Conservation (phyloP, 192 early-diverging fungal genomes). For the Entophlyctis helioformis region DNA sequence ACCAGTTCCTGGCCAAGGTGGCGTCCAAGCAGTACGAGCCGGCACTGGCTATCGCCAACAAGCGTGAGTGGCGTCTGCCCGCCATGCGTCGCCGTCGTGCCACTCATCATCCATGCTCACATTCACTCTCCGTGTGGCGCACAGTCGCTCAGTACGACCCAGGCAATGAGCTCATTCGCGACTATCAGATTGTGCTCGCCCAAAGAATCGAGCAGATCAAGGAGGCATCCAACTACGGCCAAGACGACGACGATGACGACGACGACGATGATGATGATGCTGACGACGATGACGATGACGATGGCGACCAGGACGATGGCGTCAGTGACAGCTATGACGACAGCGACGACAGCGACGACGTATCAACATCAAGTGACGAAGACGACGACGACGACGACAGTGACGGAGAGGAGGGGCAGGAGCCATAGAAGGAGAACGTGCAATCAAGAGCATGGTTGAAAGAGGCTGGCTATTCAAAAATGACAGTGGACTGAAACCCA, state of each 20-base stretch:
- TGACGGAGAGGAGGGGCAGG: neutral
- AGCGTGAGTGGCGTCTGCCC: no score
- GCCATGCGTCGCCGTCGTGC: no score
- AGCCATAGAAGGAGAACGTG: neutral
- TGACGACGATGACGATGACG: neutral
- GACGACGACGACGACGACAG: neutral
- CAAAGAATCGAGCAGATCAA: neutral
- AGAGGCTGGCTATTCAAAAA: neutral
- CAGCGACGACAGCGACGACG: no score
- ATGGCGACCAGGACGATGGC: neutral
- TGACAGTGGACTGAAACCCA: neutral
- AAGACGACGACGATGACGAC: neutral
- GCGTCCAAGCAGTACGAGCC: no score
- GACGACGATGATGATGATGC: neutral
- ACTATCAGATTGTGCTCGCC: neutral
- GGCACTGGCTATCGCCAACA: no score
- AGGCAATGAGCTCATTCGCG: neutral
- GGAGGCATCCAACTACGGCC: neutral
- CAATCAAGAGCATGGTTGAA: neutral
- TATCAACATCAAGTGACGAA: no score
- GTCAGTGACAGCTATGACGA: no score
- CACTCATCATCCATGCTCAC: no score
- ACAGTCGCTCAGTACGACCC: neutral
- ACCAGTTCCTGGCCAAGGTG: no score
- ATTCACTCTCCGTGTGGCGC: no score